Percentiles rank a stretch among this genome's conserved stretches.
Conservation (phyloP, 2,329 filamentous ascomycete species). For the Cladophialophora bantiana region DNA sequence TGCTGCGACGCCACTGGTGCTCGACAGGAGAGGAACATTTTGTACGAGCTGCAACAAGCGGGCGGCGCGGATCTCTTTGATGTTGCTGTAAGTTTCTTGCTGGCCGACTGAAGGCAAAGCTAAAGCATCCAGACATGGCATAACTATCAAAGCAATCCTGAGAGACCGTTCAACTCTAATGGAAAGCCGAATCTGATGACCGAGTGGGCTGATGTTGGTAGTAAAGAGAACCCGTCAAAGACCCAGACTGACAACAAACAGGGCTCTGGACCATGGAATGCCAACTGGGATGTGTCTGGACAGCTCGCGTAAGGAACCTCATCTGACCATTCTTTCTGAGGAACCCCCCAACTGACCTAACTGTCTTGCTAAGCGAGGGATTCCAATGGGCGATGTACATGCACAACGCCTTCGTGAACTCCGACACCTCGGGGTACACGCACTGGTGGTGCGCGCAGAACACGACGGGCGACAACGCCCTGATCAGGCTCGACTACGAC, state of each 20-base stretch:
- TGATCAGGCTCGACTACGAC: constrained; percentile 43
- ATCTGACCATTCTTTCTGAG: constrained; percentile 60
- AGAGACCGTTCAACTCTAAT: constrained; percentile 23
- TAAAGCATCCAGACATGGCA: constrained; percentile 50
- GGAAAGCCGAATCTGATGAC: constrained; percentile 27
- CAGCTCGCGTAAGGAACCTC: constrained; percentile 42
- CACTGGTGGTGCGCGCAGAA: constrained; percentile 61
- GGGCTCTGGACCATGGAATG: constrained; percentile 62
- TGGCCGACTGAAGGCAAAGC: constrained; percentile 52
- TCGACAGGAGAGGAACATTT: constrained; percentile 49
- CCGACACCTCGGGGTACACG: constrained; percentile 60
- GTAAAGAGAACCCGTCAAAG: constrained; percentile 43
- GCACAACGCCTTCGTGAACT: constrained; percentile 57
- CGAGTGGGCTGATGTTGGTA: constrained; percentile 27
- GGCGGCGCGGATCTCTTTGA: constrained; percentile 50
- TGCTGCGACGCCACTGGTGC: constrained; percentile 57
- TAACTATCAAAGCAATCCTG: constrained; percentile 30
- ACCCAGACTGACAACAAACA: constrained; percentile 46
- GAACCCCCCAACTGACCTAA: constrained; percentile 23
- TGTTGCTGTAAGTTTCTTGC: constrained; percentile 52
- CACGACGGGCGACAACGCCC: constrained; percentile 45
- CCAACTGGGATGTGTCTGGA: constrained; percentile 42
- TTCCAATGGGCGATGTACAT: constrained; percentile 64
- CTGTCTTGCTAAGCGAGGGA: constrained; percentile 59
- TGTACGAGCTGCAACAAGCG: constrained; percentile 48